Conservation (phyloP, 225 moss, liverwort and hornwort species). For the Bryum argenteum region DNA sequence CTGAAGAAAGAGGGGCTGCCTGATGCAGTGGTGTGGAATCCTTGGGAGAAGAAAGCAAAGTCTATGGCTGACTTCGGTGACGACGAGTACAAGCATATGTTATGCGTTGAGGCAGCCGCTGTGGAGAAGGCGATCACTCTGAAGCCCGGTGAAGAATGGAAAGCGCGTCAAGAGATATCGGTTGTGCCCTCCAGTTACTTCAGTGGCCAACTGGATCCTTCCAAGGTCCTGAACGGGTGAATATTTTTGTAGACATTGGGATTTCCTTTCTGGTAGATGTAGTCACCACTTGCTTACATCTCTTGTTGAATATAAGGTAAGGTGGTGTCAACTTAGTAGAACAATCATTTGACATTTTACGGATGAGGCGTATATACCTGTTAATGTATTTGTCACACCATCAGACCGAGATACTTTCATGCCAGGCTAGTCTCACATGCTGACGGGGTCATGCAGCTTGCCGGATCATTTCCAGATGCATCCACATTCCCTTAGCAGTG, state of each 20-base stretch:
- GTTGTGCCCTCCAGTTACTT: conserved; percentile 94
- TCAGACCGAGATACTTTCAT: conserved; percentile 26
- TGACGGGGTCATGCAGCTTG: conserved; percentile 30
- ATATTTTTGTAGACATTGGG: conserved; percentile 39
- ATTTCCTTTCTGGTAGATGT: conserved; percentile 33
- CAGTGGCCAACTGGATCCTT: conserved; percentile 91
- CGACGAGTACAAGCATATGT: conserved; percentile 93
- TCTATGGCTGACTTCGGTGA: conserved; percentile 84
- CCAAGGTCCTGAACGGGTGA: conserved; percentile 78
- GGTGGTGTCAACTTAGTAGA: conserved; percentile 41
- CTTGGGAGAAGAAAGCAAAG: conserved; percentile 97
- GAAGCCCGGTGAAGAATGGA: conserved; percentile 96
- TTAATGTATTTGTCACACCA: conserved; percentile 38
- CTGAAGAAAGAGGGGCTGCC: conserved; percentile 92
- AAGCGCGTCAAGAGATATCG: conserved; percentile 93
- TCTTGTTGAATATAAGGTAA: conserved; percentile 38
- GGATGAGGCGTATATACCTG: conserved; percentile 20
- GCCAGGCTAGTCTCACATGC: conserved; percentile 22
- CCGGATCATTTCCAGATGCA: too few relatives aligned
- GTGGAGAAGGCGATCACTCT: conserved; percentile 78
- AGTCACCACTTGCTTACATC: conserved; percentile 28
- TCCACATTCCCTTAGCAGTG: conserved; percentile 8
- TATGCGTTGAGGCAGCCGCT: conserved; percentile 94
- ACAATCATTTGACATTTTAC: conserved; percentile 28
- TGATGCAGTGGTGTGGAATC: conserved; percentile 98